Conservation (phyloP, 2,329 filamentous ascomycete species). For the Fusarium sp. region DNA sequence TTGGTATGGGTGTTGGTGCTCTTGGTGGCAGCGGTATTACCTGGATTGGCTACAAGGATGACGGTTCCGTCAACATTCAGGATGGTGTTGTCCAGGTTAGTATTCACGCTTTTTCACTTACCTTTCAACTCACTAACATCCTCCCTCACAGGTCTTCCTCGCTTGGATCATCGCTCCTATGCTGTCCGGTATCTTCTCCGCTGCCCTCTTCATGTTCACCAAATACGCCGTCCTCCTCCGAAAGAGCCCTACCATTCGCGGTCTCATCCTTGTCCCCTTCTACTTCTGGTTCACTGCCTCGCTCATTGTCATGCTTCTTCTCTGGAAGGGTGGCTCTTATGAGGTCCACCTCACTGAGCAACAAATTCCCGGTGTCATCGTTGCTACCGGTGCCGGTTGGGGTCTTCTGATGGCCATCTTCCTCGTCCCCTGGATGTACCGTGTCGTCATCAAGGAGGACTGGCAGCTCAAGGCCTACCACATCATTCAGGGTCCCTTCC, state of each 20-base stretch:
- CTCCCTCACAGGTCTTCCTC: slow-evolving; percentile 66
- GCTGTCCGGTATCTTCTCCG: slow-evolving; percentile 64
- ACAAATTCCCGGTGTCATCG: slow-evolving; percentile 64
- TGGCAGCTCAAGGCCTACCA: slow-evolving; percentile 68
- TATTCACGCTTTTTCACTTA: background rate
- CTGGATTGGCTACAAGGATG: slow-evolving; percentile 62
- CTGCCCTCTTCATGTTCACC: slow-evolving; percentile 66
- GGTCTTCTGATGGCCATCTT: slow-evolving; percentile 63
- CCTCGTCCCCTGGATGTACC: slow-evolving; percentile 70
- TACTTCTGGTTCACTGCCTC: slow-evolving; percentile 68
- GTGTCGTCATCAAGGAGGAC: slow-evolving; percentile 69
- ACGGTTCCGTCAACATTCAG: slow-evolving; percentile 53
- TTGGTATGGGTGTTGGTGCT: slow-evolving; percentile 69
- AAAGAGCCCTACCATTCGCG: slow-evolving; percentile 63
- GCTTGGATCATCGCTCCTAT: slow-evolving; percentile 71
- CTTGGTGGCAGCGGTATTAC: slow-evolving; percentile 64
- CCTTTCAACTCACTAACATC: background rate
- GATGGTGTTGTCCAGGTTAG: slow-evolving; percentile 64
- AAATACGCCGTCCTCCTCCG: slow-evolving; percentile 68
- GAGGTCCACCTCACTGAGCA: slow-evolving; percentile 60
- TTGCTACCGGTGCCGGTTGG: slow-evolving; percentile 64
- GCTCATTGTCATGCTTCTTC: slow-evolving; percentile 70
- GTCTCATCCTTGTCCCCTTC: slow-evolving; percentile 64
- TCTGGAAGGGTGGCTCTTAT: slow-evolving; percentile 64
- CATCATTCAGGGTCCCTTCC: slow-evolving; percentile 64